Evolutionary conservation across 2,329 filamentous ascomycete species (phyloP).

Genomic region (Venturia aucupariae): DNA sequence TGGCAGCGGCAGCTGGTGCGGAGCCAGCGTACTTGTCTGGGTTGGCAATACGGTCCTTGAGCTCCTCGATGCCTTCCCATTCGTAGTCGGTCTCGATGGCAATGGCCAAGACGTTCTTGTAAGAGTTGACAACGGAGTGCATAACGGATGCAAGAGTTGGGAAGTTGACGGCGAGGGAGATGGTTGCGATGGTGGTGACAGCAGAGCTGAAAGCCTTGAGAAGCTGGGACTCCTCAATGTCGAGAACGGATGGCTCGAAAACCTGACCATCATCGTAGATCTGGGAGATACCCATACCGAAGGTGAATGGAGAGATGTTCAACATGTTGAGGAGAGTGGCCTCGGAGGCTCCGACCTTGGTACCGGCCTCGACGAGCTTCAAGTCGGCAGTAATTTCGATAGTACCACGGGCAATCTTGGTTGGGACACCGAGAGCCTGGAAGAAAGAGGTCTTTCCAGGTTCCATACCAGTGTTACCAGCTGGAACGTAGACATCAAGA

Average conservation of each 20-base stretch:
- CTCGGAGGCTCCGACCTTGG: constrained; percentile 97
- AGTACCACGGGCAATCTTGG: constrained; percentile 99
- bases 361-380: constrained; percentile 89
- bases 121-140: constrained; percentile 91
- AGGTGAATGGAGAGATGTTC: constrained; percentile 99
- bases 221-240: constrained; percentile 92
- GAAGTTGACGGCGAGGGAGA: constrained; percentile 91
- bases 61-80: constrained; percentile 92
- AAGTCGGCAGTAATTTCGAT: constrained; percentile 98
- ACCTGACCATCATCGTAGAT: constrained; percentile 97
- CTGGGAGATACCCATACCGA: constrained; percentile 92
- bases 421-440: constrained; percentile 99
- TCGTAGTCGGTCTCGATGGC: constrained; percentile 83
- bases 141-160: constrained; percentile 93
- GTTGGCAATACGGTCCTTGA: constrained; percentile 99
- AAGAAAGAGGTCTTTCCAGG: constrained; percentile 99
- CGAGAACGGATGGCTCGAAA: constrained; percentile 77
- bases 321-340: constrained; percentile 98
- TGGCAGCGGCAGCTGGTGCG: constrained; percentile 54
- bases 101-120: constrained; percentile 93
- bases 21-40: constrained; percentile 88
- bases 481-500: constrained; percentile 85
- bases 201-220: constrained; percentile 72
- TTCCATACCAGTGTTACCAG: constrained; percentile 99
- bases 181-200: constrained; percentile 75